Conservation (phyloP, 177 flowering plant species). For the Vitis hybrid region DNA sequence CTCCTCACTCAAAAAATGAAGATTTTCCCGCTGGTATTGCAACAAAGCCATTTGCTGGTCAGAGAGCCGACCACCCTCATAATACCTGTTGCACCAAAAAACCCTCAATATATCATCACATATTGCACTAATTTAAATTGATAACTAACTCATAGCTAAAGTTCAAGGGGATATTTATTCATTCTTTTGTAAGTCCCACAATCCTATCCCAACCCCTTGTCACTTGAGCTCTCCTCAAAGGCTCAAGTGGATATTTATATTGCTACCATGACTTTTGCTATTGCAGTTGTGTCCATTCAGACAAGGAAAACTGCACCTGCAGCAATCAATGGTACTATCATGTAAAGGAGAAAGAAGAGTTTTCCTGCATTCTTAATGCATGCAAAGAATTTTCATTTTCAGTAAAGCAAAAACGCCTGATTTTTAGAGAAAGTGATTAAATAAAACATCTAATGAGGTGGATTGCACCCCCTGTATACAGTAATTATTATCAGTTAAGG, state of each 20-base stretch:
- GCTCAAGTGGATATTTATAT: neutral
- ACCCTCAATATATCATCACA: slow-evolving; percentile 11
- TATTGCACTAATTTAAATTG: neutral
- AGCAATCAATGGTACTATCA: no score
- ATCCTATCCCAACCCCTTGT: no score
- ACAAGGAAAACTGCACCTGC: neutral
- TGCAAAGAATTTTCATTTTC: neutral
- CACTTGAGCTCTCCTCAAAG: neutral
- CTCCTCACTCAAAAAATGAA: slow-evolving; percentile 96
- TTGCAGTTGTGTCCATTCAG: neutral
- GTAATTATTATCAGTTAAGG: no score
- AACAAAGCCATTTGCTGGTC: slow-evolving; percentile 99
- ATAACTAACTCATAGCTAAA: neutral
- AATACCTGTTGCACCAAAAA: slow-evolving; percentile 56
- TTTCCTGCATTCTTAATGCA: neutral
- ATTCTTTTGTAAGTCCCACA: no score
- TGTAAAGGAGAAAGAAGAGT: no score
- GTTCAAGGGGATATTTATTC: no score
- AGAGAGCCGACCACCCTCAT: slow-evolving; percentile 92
- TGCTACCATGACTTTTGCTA: neutral
- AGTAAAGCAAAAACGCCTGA: no score
- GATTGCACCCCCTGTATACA: no score
- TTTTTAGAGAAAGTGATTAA: neutral
- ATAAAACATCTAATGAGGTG: no score
- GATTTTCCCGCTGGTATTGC: slow-evolving; percentile 96